Percentiles rank a stretch among this genome's conserved stretches.
phyloP scores from a whole-genome alignment of 352 stramenopile species.

The Thraustochytrium sp. region DNA sequence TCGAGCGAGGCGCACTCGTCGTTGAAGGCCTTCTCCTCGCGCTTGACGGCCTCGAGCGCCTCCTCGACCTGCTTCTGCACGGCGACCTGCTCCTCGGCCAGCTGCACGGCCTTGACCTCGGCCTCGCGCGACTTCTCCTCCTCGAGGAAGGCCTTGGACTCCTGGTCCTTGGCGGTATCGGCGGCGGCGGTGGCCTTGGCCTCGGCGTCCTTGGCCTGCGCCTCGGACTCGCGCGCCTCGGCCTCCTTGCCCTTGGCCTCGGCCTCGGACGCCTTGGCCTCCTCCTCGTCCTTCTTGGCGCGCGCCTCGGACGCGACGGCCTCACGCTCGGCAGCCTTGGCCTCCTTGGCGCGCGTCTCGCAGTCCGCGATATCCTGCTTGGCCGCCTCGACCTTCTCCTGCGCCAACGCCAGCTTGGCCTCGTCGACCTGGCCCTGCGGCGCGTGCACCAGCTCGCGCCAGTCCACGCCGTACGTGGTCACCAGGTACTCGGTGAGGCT shows the following conservation, averaged over 20 bases:
- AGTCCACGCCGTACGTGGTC: constrained; percentile 51
- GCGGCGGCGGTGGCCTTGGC: constrained; percentile 24
- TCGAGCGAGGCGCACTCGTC: constrained; percentile 48
- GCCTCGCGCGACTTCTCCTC: constrained; percentile 39
- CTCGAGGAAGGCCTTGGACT: constrained; percentile 29
- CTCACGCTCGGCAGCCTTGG: not conserved
- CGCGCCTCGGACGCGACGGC: not conserved
- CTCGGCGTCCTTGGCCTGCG: not conserved
- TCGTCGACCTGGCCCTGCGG: not conserved
- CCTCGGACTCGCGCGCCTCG: not conserved
- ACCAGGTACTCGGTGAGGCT: constrained; percentile 52
- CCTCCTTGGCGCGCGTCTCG: not conserved
- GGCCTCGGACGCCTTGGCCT: not conserved
- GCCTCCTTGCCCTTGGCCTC: constrained; percentile 28
- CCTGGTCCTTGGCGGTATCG: constrained; percentile 7
- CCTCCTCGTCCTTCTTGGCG: not conserved
- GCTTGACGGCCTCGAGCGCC: constrained; percentile 44
- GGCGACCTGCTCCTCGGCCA: constrained; percentile 26
- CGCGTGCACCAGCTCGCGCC: constrained; percentile 47
- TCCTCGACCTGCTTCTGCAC: constrained; percentile 47
- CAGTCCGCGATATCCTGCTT: constrained; percentile 28
- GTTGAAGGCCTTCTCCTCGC: constrained; percentile 48
- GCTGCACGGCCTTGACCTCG: constrained; percentile 4
- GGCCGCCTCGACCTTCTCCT: constrained; percentile 40
- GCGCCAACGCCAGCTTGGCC: not conserved